Evolutionary conservation across 2,329 filamentous ascomycete species (phyloP).

Genomic region (Diaporthe nobilis): DNA sequence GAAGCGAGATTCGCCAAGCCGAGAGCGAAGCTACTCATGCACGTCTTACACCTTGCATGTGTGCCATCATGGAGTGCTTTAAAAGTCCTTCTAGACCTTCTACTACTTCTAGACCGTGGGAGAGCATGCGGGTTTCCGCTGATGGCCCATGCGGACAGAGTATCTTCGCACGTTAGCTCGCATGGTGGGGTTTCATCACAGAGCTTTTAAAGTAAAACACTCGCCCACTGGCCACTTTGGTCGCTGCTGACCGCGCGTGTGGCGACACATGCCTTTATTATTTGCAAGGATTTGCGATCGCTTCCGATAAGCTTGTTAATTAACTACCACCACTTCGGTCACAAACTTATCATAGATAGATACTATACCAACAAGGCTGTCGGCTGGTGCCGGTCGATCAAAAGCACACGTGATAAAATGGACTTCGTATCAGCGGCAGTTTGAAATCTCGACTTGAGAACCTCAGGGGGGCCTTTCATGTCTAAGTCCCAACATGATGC

Average conservation of each 20-base stretch:
- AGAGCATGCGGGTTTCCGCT: not conserved
- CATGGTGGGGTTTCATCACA: too few relatives aligned
- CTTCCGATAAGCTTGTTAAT: not conserved
- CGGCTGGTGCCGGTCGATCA: not conserved
- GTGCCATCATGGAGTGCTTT: not conserved
- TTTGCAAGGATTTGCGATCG: conserved; percentile 3
- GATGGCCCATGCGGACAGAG: not conserved
- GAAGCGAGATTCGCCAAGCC: conserved; percentile 24
- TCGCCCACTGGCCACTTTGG: not conserved
- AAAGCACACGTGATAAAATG: not conserved
- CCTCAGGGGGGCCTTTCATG: not conserved
- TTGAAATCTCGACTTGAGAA: not conserved
- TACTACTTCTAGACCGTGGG: not conserved
- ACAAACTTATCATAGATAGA: not conserved
- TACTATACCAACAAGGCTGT: not conserved
- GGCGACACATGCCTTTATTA: not conserved
- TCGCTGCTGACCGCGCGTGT: not conserved
- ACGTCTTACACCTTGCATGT: conserved; percentile 17
- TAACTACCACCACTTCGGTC: not conserved
- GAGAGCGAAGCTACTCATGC: conserved; percentile 15
- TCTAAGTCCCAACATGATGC: not conserved
- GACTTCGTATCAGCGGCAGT: not conserved
- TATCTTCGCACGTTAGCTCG: not conserved
- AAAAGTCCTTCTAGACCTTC: conserved; percentile 15
- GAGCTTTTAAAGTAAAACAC: too few relatives aligned